phyloP scores from a whole-genome alignment of 768 basidiomycete species.

The Amanita polypyramis region DNA sequence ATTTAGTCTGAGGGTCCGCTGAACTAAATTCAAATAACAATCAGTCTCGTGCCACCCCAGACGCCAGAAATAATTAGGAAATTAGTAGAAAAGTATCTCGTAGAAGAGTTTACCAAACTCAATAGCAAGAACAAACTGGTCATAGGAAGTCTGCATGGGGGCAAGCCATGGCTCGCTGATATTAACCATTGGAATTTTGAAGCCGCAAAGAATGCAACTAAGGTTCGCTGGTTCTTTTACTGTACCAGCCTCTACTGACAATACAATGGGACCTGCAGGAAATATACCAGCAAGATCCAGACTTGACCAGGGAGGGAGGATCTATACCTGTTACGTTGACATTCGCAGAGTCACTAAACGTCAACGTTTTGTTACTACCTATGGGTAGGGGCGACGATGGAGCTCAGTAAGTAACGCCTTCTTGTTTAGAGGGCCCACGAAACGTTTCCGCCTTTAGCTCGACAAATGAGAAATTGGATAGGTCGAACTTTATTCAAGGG shows the following conservation, averaged over 20 bases:
- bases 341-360: conserved; percentile 78
- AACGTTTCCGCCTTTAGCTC: conserved; percentile 35
- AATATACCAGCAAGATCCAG: conserved; percentile 69
- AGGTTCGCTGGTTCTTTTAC: conserved; percentile 26
- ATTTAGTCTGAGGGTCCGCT: background rate
- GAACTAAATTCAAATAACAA: background rate
- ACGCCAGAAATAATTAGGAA: conserved; percentile 66
- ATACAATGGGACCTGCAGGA: conserved; percentile 17
- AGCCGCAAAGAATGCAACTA: conserved; percentile 81
- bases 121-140: conserved; percentile 74
- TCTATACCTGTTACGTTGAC: conserved; percentile 91
- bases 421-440: background rate
- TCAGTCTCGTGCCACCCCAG: conserved; percentile 76
- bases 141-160: conserved; percentile 67
- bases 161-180: conserved; percentile 85
- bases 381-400: conserved; percentile 96
- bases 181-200: conserved; percentile 88
- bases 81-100: conserved; percentile 59
- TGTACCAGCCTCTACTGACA: conserved; percentile 16
- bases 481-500: conserved; percentile 79
- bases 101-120: conserved; percentile 76
- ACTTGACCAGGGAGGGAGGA: conserved; percentile 86
- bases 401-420: conserved; percentile 55
- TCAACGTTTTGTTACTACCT: conserved; percentile 83
- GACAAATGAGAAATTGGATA: conserved; percentile 92